Evolutionary conservation across 192 early-diverging fungal genomes (phyloP).

Genomic region (Dispira simplex): DNA sequence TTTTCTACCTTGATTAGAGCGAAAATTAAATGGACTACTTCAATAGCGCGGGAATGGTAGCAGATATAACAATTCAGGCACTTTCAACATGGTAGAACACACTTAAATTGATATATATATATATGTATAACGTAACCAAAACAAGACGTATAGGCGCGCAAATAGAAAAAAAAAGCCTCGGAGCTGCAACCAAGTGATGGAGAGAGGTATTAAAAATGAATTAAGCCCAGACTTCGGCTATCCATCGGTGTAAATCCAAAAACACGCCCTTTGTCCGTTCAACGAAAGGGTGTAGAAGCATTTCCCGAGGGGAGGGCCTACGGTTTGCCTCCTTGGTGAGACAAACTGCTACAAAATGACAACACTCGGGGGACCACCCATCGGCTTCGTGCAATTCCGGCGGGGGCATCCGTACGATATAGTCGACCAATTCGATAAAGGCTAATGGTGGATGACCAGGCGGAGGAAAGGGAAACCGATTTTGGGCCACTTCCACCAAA

Average conservation of each 20-base stretch:
- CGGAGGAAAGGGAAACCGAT: conserved; percentile 84
- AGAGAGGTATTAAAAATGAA: background rate
- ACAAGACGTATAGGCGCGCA: background rate
- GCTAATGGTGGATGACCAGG: conserved; percentile 55
- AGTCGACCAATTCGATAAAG: conserved; percentile 86
- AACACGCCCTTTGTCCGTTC: conserved; percentile 33
- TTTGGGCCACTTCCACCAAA: conserved; percentile 85
- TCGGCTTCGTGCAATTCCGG: conserved; percentile 55
- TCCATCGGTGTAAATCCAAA: conserved; percentile 54
- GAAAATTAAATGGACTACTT: too few species aligned
- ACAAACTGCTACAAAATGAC: conserved; percentile 31
- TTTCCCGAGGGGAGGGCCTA: conserved; percentile 44
- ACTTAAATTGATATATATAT: background rate
- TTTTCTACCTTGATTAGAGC: too few species aligned
- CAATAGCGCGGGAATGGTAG: too few species aligned
- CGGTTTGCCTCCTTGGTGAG: conserved; percentile 58
- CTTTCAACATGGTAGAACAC: too few species aligned
- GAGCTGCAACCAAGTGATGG: background rate
- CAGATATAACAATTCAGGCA: too few species aligned
- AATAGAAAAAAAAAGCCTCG: background rate
- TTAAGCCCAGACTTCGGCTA: conserved; percentile 47
- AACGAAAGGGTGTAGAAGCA: conserved; percentile 62
- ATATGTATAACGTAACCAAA: background rate
- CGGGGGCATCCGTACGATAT: conserved; percentile 79
- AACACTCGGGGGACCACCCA: conserved; percentile 24